Base-by-base conservation (phyloP, 257 asterid species). In the Solanum sejunctum region DNA sequence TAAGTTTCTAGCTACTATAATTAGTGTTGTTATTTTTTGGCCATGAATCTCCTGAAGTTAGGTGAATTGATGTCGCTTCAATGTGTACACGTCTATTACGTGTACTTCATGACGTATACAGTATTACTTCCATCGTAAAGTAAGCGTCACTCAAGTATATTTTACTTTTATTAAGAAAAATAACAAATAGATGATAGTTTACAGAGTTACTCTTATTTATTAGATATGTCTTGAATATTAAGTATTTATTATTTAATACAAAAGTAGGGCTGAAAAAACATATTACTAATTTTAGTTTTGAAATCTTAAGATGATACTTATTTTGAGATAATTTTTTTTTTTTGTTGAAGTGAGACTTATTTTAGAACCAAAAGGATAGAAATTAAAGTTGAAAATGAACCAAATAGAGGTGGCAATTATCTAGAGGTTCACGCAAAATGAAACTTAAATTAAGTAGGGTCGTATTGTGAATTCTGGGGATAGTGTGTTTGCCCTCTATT, bases 31-130 rank as follows among this genome's bases (percentile, higher is more conserved):
- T 26, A 84, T 51, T 55, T 83, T 84, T 52, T 60, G 83, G 43
- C 81, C 87, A 47, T 78, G 73, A 70, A 78, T 85, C 86, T 80
- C 86, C 75, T 87, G 80, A 80, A 84, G 81, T 81, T 73, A 84
- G 80, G 64, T 23, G 88, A 83, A 58, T n/a, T 28, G 23, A 12
- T 26, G 12, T 73, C 2, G 20, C 58, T 26, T 7, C 23, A 13
- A 49, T 13, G 39, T 13, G 36, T 28, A 78, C 49, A 52, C 45
- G 23, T 77, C 61, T 52, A 77, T 23, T 77, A 4, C 45, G 16
- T 23, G 6, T 26, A 49, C 41, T 21, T n/a, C n/a, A 73, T 73
- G 81, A 26, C 21, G 47, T 8, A 39, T 3, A 21, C 0, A 0
- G 20, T 64, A 64, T 6, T 26, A 0, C 10, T 21, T 2, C 0